Evolutionary conservation across 306 rosid species (phyloP), one percentile per base, ranked within the genome.

Genomic region (Echinosophora koreensis): DNA sequence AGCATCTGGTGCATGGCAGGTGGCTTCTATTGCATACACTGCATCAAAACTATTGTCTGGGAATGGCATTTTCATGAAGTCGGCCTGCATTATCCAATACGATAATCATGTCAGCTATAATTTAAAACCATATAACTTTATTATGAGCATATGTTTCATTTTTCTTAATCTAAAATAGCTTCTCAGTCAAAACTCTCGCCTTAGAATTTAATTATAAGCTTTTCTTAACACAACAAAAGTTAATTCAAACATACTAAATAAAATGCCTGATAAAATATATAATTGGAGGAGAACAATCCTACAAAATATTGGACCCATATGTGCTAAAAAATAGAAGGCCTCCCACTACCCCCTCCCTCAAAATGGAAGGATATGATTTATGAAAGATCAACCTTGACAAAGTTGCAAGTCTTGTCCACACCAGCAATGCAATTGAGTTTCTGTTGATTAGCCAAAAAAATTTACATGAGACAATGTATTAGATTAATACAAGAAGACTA

Each of bases 1-100:
- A 6, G 92, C 94, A 65, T 96, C 97, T 0, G 99, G 97, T 71
- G 99, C 99, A 84, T 96, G 99, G 88, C 99, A 96, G 75, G 99
- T 96, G 52, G 99, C 98, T 87, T 96, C 99, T 84, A 96, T 96
- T 2, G 99, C 99, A 87, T 96, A 96, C 27, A 92, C 87, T 17
- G 99, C 98, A 86, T 96, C 99, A 81, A 86, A 96, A 75, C 90
- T 66, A 65, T 89, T 88, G 77, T 91, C 97, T 34, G 89, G 80
- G 63, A 96, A 87, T 34, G 99, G 94, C 93, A 96, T 91, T 77
- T 91, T 86, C 99, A 96, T 96, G 81, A 96, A 96, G 77, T 96
- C 99, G 6, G 97, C 99, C 99, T 96, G 91, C 84, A 84, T 58
- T 18, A 74, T 79, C 76, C 64, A 54, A 83, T 34, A 50, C 18